Conservation (phyloP, 2,329 filamentous ascomycete genomes). For the Fusarium subtropicale region DNA sequence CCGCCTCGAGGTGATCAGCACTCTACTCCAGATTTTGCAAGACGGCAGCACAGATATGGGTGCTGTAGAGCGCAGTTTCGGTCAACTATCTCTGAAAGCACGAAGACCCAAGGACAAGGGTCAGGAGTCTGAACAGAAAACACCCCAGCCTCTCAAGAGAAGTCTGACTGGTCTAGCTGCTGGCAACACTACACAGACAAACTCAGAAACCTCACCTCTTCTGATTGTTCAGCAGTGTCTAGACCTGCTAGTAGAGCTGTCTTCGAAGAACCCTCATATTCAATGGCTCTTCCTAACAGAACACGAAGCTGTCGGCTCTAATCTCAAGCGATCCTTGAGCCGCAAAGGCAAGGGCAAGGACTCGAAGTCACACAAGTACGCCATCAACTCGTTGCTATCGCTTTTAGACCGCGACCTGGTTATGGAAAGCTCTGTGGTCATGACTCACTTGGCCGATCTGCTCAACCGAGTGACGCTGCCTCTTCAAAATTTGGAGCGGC, state of each 20-base stretch:
- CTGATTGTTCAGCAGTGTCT: conserved; percentile 97
- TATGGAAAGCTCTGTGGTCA: conserved; percentile 95
- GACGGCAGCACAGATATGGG: conserved; percentile 94
- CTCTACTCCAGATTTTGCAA: conserved; percentile 91
- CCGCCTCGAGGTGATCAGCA: conserved; percentile 91
- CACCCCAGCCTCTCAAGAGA: conserved; percentile 83
- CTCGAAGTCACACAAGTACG: conserved; percentile 84
- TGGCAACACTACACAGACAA: conserved; percentile 64
- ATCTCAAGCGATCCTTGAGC: conserved; percentile 79
- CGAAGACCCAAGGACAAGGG: conserved; percentile 79
- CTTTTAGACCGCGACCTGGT: conserved; percentile 94
- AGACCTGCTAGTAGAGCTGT: conserved; percentile 84
- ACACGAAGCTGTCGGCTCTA: conserved; percentile 80
- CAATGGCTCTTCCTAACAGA: conserved; percentile 94
- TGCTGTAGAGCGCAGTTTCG: conserved; percentile 95
- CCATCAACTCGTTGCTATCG: conserved; percentile 88
- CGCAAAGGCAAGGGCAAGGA: conserved; percentile 93
- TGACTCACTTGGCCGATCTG: conserved; percentile 90
- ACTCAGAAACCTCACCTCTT: conserved; percentile 90
- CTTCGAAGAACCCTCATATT: conserved; percentile 86
- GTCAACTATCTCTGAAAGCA: conserved; percentile 89
- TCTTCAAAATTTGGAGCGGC: conserved; percentile 82
- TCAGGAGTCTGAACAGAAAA: conserved; percentile 72
- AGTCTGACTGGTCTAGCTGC: conserved; percentile 70
- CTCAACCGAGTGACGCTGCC: conserved; percentile 90